Conservation (phyloP, 768 basidiomycete genomes). For the Rhodotorula taiwanensis region DNA sequence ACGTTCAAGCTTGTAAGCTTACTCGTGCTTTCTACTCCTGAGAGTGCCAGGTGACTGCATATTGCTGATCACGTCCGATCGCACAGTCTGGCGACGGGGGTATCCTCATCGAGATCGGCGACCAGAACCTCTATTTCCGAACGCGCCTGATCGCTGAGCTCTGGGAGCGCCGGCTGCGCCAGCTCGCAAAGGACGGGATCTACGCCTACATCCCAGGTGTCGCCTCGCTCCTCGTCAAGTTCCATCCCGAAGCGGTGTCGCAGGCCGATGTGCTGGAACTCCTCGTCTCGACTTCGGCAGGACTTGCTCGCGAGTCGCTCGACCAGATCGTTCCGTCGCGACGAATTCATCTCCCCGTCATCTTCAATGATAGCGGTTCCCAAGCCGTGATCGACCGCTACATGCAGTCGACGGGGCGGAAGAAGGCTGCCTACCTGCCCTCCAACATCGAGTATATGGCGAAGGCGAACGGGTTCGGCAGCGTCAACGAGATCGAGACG, state of each 20-base stretch:
- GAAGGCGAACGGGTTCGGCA: constrained; percentile 54
- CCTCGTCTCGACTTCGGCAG: constrained; percentile 43
- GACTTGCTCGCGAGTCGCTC: constrained; percentile 10
- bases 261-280: constrained; percentile 47
- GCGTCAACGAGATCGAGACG: constrained; percentile 51
- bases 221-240: constrained; percentile 49
- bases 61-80: not conserved
- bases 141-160: constrained; percentile 51
- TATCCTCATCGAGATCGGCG: constrained; percentile 60
- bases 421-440: constrained; percentile 60
- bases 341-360: constrained; percentile 57
- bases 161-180: constrained; percentile 49
- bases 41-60: constrained; percentile 37
- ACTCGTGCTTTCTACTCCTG: not conserved
- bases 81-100: constrained; percentile 58
- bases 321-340: constrained; percentile 53
- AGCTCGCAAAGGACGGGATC: constrained; percentile 53
- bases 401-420: constrained; percentile 52
- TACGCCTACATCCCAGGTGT: constrained; percentile 28
- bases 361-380: constrained; percentile 57
- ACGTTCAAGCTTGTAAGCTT: constrained; percentile 52
- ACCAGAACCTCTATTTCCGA: constrained; percentile 53
- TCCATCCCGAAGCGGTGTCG: constrained; percentile 48
- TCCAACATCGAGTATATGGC: constrained; percentile 64
- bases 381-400: constrained; percentile 56